Conservation (phyloP, 2,329 filamentous ascomycete genomes). For the Penicillium sp. region DNA sequence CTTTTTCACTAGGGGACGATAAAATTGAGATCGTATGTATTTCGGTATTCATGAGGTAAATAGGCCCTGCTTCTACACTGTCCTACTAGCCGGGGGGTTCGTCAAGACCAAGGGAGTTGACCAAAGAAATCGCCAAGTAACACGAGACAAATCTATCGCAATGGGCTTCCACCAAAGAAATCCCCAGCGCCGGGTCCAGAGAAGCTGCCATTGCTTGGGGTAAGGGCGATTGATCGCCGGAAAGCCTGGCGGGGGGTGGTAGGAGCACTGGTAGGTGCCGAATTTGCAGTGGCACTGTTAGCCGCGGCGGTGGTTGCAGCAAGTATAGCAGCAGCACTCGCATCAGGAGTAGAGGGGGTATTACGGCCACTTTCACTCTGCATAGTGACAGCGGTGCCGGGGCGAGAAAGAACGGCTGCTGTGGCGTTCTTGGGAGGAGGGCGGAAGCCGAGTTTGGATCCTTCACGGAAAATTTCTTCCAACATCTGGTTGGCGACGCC, state of each 20-base stretch:
- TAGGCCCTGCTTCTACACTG: background rate
- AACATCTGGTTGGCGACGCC: slow-evolving; percentile 81
- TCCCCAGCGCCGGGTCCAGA: slow-evolving; percentile 37
- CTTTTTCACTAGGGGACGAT: background rate
- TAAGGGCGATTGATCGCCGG: slow-evolving; percentile 42
- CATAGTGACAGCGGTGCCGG: slow-evolving; percentile 40
- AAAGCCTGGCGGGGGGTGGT: slow-evolving; percentile 45
- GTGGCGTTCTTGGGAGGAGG: slow-evolving; percentile 49
- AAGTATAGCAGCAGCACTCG: slow-evolving; percentile 18
- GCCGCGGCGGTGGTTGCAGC: slow-evolving; percentile 4
- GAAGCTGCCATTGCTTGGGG: slow-evolving; percentile 45
- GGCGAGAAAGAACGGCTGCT: slow-evolving; percentile 35
- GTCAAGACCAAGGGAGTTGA: background rate
- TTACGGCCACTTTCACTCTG: slow-evolving; percentile 42
- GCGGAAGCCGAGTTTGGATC: slow-evolving; percentile 58
- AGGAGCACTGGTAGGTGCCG: slow-evolving; percentile 32
- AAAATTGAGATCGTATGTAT: slow-evolving; percentile 1
- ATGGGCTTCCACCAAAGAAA: slow-evolving; percentile 41
- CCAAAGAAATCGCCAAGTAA: background rate
- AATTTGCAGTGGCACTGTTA: slow-evolving; percentile 4
- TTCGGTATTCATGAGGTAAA: background rate
- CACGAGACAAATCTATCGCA: slow-evolving; percentile 28
- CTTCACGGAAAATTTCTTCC: slow-evolving; percentile 77
- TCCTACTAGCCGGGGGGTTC: background rate
- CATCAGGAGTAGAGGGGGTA: slow-evolving; percentile 42